Evolutionary conservation across 2,329 filamentous ascomycete genomes (phyloP).

Genomic region (Teratosphaeria nubilosa): DNA sequence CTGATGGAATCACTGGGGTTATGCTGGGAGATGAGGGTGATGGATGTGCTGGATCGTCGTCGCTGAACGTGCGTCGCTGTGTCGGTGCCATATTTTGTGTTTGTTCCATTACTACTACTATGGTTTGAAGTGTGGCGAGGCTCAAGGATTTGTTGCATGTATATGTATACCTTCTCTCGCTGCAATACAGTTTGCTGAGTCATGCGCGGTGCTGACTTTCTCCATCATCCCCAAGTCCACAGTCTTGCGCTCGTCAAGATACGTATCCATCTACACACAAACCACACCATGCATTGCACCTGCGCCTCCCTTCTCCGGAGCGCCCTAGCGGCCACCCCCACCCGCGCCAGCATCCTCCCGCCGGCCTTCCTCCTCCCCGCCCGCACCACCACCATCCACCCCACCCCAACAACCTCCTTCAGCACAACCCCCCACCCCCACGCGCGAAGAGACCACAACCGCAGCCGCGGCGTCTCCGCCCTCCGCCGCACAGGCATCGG

Average conservation of each 20-base stretch:
- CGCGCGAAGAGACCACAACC: constrained; percentile 60
- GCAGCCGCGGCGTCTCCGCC: constrained; percentile 68
- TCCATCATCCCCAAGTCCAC: not conserved
- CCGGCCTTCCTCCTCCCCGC: constrained; percentile 27
- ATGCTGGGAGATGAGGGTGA: no score
- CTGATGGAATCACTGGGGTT: not conserved
- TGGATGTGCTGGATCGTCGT: no score
- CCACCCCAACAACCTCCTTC: constrained; percentile 17
- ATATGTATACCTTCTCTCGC: no score
- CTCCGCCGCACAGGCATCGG: constrained; percentile 60
- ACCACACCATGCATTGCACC: constrained; percentile 5
- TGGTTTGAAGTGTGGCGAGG: no score
- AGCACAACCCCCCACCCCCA: constrained; percentile 15
- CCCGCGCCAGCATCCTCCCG: constrained; percentile 12
- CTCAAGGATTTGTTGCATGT: no score
- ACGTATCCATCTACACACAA: not conserved
- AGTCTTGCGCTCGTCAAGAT: not conserved
- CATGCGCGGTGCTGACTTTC: no score
- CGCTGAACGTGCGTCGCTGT: no score
- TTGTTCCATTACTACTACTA: no score
- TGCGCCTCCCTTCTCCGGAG: constrained; percentile 1
- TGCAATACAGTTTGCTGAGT: no score
- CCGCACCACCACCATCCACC: constrained; percentile 13
- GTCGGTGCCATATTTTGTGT: no score
- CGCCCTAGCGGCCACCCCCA: not conserved